Percentiles rank a stretch among this genome's conserved stretches.
Evolutionary conservation across 179 eudicot genomes (phyloP).

Genomic region (Silene coronaria): DNA sequence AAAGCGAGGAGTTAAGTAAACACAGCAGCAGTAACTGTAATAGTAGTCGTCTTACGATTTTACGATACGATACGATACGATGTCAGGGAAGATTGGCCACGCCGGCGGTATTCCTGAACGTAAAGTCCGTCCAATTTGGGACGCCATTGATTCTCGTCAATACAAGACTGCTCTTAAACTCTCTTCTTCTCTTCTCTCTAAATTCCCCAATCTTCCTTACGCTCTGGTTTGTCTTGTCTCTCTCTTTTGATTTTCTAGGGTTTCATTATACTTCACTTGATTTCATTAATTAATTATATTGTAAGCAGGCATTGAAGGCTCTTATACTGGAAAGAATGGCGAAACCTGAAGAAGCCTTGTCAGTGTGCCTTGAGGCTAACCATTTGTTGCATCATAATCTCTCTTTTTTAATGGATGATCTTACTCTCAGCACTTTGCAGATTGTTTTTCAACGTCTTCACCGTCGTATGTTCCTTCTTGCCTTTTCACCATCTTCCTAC

Average conservation of each 20-base stretch:
- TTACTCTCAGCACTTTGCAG: slow-evolving; percentile 86
- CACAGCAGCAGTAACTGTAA: too few species aligned
- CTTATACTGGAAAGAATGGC: slow-evolving; percentile 80
- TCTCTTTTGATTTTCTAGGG: not conserved
- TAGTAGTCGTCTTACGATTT: too few species aligned
- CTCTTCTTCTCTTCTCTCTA: slow-evolving; percentile 54
- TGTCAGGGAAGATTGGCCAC: slow-evolving; percentile 53
- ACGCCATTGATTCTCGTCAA: slow-evolving; percentile 89
- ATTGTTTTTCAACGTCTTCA: slow-evolving; percentile 90
- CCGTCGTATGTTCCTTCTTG: slow-evolving; percentile 51
- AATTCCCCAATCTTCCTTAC: slow-evolving; percentile 65
- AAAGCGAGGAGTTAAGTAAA: too few species aligned
- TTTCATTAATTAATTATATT: not conserved
- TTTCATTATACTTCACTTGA: too few species aligned
- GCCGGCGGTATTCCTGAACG: slow-evolving; percentile 96
- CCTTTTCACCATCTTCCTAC: too few species aligned
- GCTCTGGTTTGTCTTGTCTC: slow-evolving; percentile 49
- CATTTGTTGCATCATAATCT: slow-evolving; percentile 48
- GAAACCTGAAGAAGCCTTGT: slow-evolving; percentile 66
- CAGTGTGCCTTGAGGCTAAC: slow-evolving; percentile 67
- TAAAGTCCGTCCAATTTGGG: slow-evolving; percentile 87
- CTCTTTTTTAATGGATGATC: slow-evolving; percentile 60
- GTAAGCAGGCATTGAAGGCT: slow-evolving; percentile 76
- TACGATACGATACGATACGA: too few species aligned
- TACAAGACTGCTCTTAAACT: slow-evolving; percentile 82